These are phyloP conservation scores for Kandelia obovata DNA, from an alignment of 345 rosid species.

Conservation along the genomic window DNA sequence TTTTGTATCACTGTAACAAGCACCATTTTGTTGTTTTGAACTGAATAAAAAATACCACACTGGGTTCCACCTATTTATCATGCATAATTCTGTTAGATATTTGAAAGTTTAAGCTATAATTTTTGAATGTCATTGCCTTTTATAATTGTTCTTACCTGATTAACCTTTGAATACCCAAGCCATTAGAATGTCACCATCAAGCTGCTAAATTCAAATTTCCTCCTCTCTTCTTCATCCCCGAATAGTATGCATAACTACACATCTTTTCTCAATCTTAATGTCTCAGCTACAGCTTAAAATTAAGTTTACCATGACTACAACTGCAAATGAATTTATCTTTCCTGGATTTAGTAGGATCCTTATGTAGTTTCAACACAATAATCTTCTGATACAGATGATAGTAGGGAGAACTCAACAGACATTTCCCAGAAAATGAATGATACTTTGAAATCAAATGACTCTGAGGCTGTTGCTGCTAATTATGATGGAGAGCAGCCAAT, in stretches of 20 bases:
- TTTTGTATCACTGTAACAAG: background rate
- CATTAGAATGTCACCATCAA: background rate
- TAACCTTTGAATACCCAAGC: background rate
- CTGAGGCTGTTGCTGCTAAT: slow-evolving; percentile 29
- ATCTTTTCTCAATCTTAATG: background rate
- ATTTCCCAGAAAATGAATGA: slow-evolving; percentile 23
- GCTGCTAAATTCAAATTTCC: background rate
- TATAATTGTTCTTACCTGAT: background rate
- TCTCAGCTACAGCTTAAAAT: background rate
- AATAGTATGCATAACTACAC: background rate
- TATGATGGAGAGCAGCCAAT: slow-evolving; percentile 39
- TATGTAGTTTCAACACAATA: slow-evolving; percentile 11
- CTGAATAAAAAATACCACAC: too few species aligned
- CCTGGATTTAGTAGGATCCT: slow-evolving; percentile 8
- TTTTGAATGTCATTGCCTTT: background rate
- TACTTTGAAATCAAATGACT: slow-evolving; percentile 36
- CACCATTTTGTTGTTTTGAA: too few species aligned
- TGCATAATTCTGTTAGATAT: too few species aligned
- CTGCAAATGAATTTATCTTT: slow-evolving; percentile 5
- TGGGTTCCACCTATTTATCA: too few species aligned
- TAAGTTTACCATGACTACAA: slow-evolving; percentile 8
- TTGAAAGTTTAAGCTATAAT: background rate
- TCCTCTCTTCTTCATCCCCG: background rate
- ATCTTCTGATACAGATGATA: slow-evolving; percentile 28
- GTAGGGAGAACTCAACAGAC: slow-evolving; percentile 5